These are phyloP conservation scores for Emmonsiellopsis sp. DNA, from an alignment of 2,329 filamentous ascomycete genomes.

Conservation along the genomic window DNA sequence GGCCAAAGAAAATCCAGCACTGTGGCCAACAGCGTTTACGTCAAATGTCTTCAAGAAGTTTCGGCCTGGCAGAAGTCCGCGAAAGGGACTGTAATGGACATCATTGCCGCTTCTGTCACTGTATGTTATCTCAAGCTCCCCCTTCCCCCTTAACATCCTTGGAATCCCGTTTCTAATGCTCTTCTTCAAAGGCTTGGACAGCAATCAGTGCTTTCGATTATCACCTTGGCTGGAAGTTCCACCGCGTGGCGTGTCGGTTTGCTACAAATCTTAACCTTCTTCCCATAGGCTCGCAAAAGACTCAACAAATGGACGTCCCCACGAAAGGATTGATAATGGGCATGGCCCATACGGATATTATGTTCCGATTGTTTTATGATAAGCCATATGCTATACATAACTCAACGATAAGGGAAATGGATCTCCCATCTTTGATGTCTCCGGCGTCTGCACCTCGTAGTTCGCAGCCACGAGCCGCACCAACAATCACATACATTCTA, in stretches of 20 bases:
- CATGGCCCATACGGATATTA: not conserved
- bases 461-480: not conserved
- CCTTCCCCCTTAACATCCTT: not conserved
- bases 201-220: slow-evolving; percentile 1
- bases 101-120: not conserved
- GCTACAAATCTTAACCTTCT: not conserved
- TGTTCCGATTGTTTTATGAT: not conserved
- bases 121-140: not conserved
- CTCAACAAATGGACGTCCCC: not conserved
- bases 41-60: slow-evolving; percentile 1
- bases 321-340: not conserved
- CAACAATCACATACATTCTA: not conserved
- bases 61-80: not conserved
- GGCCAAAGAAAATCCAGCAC: not conserved
- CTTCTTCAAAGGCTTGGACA: not conserved
- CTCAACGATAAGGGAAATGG: not conserved
- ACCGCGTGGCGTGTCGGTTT: not conserved
- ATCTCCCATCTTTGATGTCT: not conserved
- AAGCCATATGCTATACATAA: not conserved
- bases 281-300: not conserved
- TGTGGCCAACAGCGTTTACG: not conserved
- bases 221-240: slow-evolving; percentile 2
- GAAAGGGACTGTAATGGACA: not conserved
- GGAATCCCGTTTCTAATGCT: not conserved
- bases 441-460: not conserved